Base-by-base conservation (phyloP, 768 basidiomycete species). In the Mycena haematopus region DNA sequence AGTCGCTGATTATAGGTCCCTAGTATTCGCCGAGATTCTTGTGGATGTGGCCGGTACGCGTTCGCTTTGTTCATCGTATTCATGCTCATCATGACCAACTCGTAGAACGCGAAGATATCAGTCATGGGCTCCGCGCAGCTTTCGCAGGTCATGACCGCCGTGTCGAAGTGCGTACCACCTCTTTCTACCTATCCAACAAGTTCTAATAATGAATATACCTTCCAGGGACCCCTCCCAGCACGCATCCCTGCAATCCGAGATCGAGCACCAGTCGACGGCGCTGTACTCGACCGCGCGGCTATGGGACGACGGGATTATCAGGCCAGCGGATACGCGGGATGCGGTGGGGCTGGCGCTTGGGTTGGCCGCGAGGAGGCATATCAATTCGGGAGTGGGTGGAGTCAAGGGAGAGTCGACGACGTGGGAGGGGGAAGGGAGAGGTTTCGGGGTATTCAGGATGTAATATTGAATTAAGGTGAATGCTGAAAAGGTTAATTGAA, bases 91-190 rank as follows among this genome's bases (percentile, higher is more conserved):
- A 54, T 2, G 9, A 36, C 9, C 40, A 11, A 21, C 17, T 42
- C 61, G 62, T 42, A 93, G 89, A 95, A 95, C 67, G 93, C 95
- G 36, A 95, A 91, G 75, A 89, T 96, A 2, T 92, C 91, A 17
- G 96, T 98, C 38, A 98, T 98, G 95, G 95, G 96, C 36, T 93
- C 92, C 2, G 91, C 87, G 10, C 96, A 97, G 72, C 84, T 98
- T 25, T 93, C 93, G 11, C 90, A 93, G 70, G 95, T 98, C 42
- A 98, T 98, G 96, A 79, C 89, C 15, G 84, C 86, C 0, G 94
- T 97, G 17, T 94, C 93, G 13, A 91, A 86, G 88, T 93, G 76
- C 36, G 82, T 75, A 5, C 44, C 17, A 5, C 9, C 29, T 9
- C 29, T 15, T 24, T 46, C 60, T 25, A 24, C 52, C 36, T 59